Evolutionary conservation across 2,329 filamentous ascomycete genomes (phyloP).

Genomic region (Fusarium stilboides): DNA sequence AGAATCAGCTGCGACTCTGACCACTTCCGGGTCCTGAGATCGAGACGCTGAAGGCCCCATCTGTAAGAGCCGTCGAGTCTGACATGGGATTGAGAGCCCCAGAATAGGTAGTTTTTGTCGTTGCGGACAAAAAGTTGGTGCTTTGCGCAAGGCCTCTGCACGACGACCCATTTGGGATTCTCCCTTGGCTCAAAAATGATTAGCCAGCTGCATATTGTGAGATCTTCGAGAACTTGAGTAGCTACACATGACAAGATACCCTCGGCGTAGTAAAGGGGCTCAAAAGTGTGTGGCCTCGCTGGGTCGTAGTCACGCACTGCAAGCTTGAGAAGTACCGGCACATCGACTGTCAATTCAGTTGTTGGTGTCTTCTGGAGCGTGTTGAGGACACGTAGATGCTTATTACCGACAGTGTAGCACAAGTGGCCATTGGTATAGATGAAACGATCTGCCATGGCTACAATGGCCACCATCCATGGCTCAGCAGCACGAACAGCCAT

Average conservation of each 20-base stretch:
- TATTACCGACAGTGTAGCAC: constrained; percentile 70
- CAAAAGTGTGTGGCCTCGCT: constrained; percentile 62
- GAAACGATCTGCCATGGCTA: constrained; percentile 74
- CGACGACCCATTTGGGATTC: constrained; percentile 61
- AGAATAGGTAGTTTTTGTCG: constrained; percentile 72
- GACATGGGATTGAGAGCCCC: constrained; percentile 73
- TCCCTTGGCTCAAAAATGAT: constrained; percentile 60
- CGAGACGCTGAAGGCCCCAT: constrained; percentile 73
- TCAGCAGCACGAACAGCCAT: constrained; percentile 72
- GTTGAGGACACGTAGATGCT: constrained; percentile 70
- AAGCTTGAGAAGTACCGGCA: constrained; percentile 59
- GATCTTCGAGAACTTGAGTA: constrained; percentile 56
- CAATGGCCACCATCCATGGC: constrained; percentile 73
- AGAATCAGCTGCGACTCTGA: constrained; percentile 65
- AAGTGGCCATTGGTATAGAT: constrained; percentile 75
- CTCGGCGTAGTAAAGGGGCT: constrained; percentile 70
- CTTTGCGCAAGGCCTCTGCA: constrained; percentile 60
- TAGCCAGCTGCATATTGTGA: constrained; percentile 64
- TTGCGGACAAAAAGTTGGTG: constrained; percentile 78
- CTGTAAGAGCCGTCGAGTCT: constrained; percentile 69
- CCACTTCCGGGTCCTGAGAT: constrained; percentile 60
- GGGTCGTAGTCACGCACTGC: constrained; percentile 55
- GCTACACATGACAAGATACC: constrained; percentile 72
- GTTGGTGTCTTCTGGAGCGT: constrained; percentile 63
- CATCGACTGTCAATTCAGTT: constrained; percentile 70